phyloP scores from a whole-genome alignment of 257 asterid genomes.

The Ilex asprella region DNA sequence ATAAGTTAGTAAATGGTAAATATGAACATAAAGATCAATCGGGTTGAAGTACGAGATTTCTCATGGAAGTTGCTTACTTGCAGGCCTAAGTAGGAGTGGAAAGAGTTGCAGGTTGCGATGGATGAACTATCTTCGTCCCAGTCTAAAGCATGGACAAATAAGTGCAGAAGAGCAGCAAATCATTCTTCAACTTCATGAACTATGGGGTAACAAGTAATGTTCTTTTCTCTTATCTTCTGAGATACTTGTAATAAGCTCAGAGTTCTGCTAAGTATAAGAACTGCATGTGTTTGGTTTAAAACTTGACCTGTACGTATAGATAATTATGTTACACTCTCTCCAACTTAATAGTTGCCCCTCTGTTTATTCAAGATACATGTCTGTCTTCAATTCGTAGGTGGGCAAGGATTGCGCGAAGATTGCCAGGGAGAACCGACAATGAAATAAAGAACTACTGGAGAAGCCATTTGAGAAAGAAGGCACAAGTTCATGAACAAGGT shows the following conservation, averaged over 20 bases:
- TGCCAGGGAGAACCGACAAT: slow-evolving; percentile 82
- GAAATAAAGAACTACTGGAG: slow-evolving; percentile 79
- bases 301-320: neutral
- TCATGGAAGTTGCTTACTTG: neutral
- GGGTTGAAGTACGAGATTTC: no score
- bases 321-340: neutral
- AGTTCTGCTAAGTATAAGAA: no score
- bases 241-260: no score
- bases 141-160: slow-evolving; percentile 52
- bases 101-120: slow-evolving; percentile 76
- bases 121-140: slow-evolving; percentile 74
- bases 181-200: slow-evolving; percentile 47
- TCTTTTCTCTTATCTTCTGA: neutral
- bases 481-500: slow-evolving; percentile 24
- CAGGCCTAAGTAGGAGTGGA: slow-evolving; percentile 61
- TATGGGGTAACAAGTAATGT: slow-evolving; percentile 64
- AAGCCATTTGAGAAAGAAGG: slow-evolving; percentile 47
- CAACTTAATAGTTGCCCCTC: neutral
- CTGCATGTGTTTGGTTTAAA: no score
- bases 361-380: neutral
- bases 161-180: slow-evolving; percentile 46
- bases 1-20: no score
- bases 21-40: no score
- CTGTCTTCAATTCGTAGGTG: slow-evolving; percentile 30
- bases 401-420: slow-evolving; percentile 60